Conservation (phyloP, 2,329 filamentous ascomycete genomes). For the Aspergillus tamarii region DNA sequence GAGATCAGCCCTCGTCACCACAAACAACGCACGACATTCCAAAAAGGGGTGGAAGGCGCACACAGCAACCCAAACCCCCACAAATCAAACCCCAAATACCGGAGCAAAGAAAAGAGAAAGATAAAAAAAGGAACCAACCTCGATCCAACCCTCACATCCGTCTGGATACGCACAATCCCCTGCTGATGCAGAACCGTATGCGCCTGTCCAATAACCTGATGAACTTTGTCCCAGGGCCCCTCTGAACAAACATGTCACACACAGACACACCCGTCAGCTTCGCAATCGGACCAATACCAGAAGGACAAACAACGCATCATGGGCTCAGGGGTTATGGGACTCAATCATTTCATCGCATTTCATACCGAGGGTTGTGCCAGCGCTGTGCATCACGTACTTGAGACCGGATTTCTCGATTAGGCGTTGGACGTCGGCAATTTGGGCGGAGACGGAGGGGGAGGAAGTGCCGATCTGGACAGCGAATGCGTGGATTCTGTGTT, state of each 20-base stretch:
- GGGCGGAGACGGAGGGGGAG: constrained; percentile 72
- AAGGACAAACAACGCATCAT: neutral
- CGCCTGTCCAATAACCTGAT: constrained; percentile 82
- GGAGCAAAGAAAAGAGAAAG: neutral
- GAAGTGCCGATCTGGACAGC: constrained; percentile 73
- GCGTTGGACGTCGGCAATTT: constrained; percentile 86
- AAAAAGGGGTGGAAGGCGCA: neutral
- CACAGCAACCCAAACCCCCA: neutral
- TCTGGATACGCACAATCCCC: constrained; percentile 82
- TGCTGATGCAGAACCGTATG: constrained; percentile 75
- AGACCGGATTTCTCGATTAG: constrained; percentile 80
- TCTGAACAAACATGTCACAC: constrained; percentile 57
- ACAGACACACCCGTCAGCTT: neutral
- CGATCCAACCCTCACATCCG: constrained; percentile 82
- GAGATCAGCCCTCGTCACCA: constrained; percentile 22
- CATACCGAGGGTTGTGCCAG: constrained; percentile 88
- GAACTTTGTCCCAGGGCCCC: constrained; percentile 87
- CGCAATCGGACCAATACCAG: neutral
- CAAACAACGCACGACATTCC: neutral
- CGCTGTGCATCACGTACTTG: constrained; percentile 87
- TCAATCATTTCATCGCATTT: constrained; percentile 19
- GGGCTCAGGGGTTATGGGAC: neutral
- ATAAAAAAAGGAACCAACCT: constrained; percentile 55
- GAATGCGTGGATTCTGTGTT: neutral
- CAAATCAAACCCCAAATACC: neutral